Percentiles rank a stretch among this genome's conserved stretches.
Conservation (phyloP, 2,329 filamentous ascomycete species). For the Aspergillus pseudonomiae region DNA sequence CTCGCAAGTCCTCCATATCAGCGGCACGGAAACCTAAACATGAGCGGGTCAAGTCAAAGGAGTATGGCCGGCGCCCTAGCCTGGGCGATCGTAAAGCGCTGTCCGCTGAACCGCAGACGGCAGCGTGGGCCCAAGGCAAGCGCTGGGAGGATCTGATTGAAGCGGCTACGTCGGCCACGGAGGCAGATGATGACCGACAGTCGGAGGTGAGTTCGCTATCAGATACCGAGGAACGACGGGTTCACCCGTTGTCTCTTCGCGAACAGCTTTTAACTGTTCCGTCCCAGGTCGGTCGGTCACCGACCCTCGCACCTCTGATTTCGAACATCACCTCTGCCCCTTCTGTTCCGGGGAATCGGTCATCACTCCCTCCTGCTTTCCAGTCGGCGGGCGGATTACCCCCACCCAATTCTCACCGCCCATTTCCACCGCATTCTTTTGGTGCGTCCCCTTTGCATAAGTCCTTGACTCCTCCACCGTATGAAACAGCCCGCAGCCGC, state of each 20-base stretch:
- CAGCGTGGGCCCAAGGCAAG: slow-evolving; percentile 74
- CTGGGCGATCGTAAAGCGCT: slow-evolving; percentile 79
- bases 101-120: slow-evolving; percentile 80
- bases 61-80: slow-evolving; percentile 72
- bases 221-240: background rate
- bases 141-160: slow-evolving; percentile 97
- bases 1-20: slow-evolving; percentile 83
- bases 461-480: slow-evolving; percentile 80
- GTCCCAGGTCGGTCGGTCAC: slow-evolving; percentile 43
- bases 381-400: slow-evolving; percentile 51
- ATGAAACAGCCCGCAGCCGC: slow-evolving; percentile 54
- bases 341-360: slow-evolving; percentile 52
- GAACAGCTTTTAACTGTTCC: slow-evolving; percentile 19
- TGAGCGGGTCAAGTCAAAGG: slow-evolving; percentile 77
- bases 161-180: slow-evolving; percentile 87
- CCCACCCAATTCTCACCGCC: slow-evolving; percentile 41
- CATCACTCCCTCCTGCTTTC: slow-evolving; percentile 64
- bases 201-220: slow-evolving; percentile 68
- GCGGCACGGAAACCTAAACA: slow-evolving; percentile 75
- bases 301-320: slow-evolving; percentile 43
- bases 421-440: slow-evolving; percentile 60
- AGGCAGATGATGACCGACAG: slow-evolving; percentile 81
- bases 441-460: slow-evolving; percentile 90
- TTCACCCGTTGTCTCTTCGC: slow-evolving; percentile 1
- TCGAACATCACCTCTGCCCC: slow-evolving; percentile 43